phyloP scores from a whole-genome alignment of 352 stramenopile species.

The Phytophthora pini region DNA sequence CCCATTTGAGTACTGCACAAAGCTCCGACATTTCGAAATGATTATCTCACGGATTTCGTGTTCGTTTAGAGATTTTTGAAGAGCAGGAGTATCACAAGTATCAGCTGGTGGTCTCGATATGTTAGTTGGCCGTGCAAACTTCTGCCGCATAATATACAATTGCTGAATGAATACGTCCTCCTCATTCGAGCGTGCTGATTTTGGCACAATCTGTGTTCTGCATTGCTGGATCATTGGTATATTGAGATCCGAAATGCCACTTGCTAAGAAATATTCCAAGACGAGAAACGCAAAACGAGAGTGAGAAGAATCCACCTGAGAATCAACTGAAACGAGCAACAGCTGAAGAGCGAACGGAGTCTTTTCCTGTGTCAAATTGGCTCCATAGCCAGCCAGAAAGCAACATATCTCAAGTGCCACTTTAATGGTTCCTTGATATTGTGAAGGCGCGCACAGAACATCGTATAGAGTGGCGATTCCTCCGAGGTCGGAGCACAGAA shows the following conservation, averaged over 20 bases:
- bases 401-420: conserved; percentile 48
- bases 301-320: conserved; percentile 4
- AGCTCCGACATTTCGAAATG: conserved; percentile 14
- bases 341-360: conserved; percentile 36
- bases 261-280: conserved; percentile 42
- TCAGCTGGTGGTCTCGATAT: neutral
- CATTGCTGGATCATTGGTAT: conserved; percentile 40
- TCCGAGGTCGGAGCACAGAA: conserved; percentile 26
- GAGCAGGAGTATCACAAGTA: neutral
- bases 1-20: conserved; percentile 25
- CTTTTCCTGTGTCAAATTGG: conserved; percentile 18
- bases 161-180: conserved; percentile 36
- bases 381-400: conserved; percentile 44
- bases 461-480: conserved; percentile 39
- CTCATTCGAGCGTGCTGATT: conserved; percentile 29
- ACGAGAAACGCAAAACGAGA: conserved; percentile 40
- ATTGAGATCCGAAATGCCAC: conserved; percentile 22
- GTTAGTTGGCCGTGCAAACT: neutral
- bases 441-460: conserved; percentile 40
- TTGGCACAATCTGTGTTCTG: conserved; percentile 32
- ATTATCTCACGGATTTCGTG: conserved; percentile 22
- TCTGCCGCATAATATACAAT: conserved; percentile 33
- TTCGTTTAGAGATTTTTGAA: conserved; percentile 8
- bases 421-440: conserved; percentile 30
- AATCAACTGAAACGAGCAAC: conserved; percentile 35